Evolutionary conservation across 768 basidiomycete genomes (phyloP).

Genomic region (Xerocomellus intermedius): DNA sequence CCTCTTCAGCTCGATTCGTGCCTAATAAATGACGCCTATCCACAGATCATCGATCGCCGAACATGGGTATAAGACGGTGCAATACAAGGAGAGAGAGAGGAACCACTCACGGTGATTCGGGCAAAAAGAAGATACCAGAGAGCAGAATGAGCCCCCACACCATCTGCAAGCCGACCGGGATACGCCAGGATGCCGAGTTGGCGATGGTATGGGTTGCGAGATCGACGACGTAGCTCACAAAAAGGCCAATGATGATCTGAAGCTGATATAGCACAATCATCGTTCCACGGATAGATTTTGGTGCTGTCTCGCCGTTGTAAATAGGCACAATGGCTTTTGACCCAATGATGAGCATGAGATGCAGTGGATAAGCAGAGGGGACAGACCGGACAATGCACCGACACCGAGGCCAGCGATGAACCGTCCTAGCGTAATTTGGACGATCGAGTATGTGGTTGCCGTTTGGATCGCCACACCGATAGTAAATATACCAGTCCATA

Average conservation of each 20-base stretch:
- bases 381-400: slow-evolving; percentile 12
- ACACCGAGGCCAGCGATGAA: slow-evolving; percentile 16
- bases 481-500: slow-evolving; percentile 14
- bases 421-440: slow-evolving; percentile 12
- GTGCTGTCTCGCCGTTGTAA: slow-evolving; percentile 78
- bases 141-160: slow-evolving; percentile 10
- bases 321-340: slow-evolving; percentile 54
- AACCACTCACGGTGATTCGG: slow-evolving; percentile 13
- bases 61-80: background rate
- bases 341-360: background rate
- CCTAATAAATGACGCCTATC: slow-evolving; percentile 11
- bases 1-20: background rate
- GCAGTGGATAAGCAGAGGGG: background rate
- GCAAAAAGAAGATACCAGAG: slow-evolving; percentile 13
- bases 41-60: background rate
- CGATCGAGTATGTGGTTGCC: slow-evolving; percentile 11
- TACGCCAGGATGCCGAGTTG: slow-evolving; percentile 16
- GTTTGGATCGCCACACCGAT: slow-evolving; percentile 15
- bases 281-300: slow-evolving; percentile 69
- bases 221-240: slow-evolving; percentile 69
- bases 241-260: slow-evolving; percentile 69
- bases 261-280: slow-evolving; percentile 74
- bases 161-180: slow-evolving; percentile 14
- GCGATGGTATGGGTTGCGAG: slow-evolving; percentile 12
- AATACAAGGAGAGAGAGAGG: background rate